Percentiles rank a stretch among this genome's conserved stretches.
These are phyloP conservation scores for Creolimax fragrantissima DNA, from an alignment of 78 protist species.

Conservation along the genomic window DNA sequence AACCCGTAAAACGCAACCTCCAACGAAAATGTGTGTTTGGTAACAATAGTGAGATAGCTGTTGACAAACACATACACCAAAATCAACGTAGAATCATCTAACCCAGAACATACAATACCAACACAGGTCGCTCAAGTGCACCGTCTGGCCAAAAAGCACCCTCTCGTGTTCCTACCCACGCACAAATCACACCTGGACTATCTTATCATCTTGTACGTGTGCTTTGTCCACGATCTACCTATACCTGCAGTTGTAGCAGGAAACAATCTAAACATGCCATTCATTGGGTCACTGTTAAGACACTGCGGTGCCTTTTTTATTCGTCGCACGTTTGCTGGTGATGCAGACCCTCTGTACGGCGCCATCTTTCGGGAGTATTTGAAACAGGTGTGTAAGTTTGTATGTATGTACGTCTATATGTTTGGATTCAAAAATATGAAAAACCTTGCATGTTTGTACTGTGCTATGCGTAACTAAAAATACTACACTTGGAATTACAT, in stretches of 20 bases:
- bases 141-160: conserved; percentile 30
- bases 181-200: conserved; percentile 69
- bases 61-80: no score
- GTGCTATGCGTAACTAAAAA: no score
- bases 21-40: no score
- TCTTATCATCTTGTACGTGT: conserved; percentile 60
- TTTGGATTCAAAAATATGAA: no score
- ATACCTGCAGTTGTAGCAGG: conserved; percentile 71
- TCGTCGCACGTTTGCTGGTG: conserved; percentile 42
- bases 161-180: conserved; percentile 60
- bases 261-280: conserved; percentile 26
- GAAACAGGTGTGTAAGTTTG: conserved; percentile 33
- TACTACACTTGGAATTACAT: no score
- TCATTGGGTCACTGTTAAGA: conserved; percentile 39
- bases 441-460: no score
- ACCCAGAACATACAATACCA: no score
- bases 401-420: no score
- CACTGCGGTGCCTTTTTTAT: conserved; percentile 59
- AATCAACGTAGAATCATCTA: no score
- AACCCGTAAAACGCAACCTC: no score
- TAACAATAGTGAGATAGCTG: no score
- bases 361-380: conserved; percentile 60
- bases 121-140: neutral
- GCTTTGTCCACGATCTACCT: conserved; percentile 51
- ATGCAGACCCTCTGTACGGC: conserved; percentile 52